Evolutionary conservation across 208 protist genomes (phyloP), one percentile per base, ranked within the genome.

Genomic region (Phytomonas francai): DNA sequence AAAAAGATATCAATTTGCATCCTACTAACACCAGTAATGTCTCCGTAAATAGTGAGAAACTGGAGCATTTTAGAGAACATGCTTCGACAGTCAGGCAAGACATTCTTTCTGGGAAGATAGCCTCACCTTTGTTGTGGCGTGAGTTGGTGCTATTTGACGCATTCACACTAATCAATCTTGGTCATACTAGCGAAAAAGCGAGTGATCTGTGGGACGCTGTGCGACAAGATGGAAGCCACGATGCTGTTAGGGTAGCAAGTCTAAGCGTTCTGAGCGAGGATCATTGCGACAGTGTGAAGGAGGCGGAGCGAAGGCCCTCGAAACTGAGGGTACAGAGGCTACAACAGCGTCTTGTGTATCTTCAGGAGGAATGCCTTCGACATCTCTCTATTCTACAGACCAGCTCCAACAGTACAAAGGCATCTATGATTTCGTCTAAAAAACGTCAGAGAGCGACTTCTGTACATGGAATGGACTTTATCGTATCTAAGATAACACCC

Each of bases 91-190:
- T 54, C 7, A 54, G 29, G 33, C 49, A 67, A 16, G 39, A 34
- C 25, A 58, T 54, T 54, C 45, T 54, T 25, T 45, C 57, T 31
- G 68, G 45, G 45, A 54, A 54, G 45, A 54, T 54, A 22, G 19
- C 45, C 45, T 54, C 45, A 22, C 45, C 71, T n/a, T 70, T 89
- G 69, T 70, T 89, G 59, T 90, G 76, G 74, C 85, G 89, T 11
- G 84, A 94, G 71, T 63, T 77, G 5, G 74, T 80, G 14, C 66
- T 94, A 22, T 77, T 94, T 16, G 85, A 94, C 64, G 86, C 85
- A 33, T 89, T 85, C 67, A 77, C 84, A 12, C 77, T 94, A 29
- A 83, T 90, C 67, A 91, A 84, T 0, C 27, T 87, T 7, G 89
- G 85, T 34, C 89, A 94, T 68, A 73, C 81, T 57, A 81, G 78